Base-by-base conservation (phyloP, 805 yeast genomes). In the Pichia rugopelliculosa region DNA sequence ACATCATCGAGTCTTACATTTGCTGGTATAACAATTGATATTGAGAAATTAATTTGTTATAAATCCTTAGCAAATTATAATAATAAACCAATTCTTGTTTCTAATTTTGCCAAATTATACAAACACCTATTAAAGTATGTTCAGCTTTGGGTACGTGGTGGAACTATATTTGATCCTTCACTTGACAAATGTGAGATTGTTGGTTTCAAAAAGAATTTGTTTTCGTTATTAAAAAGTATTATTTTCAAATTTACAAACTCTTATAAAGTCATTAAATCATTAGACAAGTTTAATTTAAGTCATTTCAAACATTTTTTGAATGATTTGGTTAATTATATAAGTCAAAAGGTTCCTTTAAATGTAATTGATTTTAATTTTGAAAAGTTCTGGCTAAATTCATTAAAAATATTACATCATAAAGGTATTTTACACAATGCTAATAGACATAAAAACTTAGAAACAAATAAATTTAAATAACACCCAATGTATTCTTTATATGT, bases 401-500 rank as follows among this genome's bases (percentile, higher is more conserved):
- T 45, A 7, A 38, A 34, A 22, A 30, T 45, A 23, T 36, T 48
- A 30, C 20, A 18, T 21, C 25, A 33, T 20, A 48, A 45, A 41
- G 22, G 25, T 37, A 41, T 48, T 34, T 12, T 45, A 38, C 44
- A 45, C 6, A 24, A 37, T n/a, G 25, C 4, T 12, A 33, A 18
- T 30, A 11, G 21, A 15, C n/a, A 30, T 3, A 17, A 37, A n/a
- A 33, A 5, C 10, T 24, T 20, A 18, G 9, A 24, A 43, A 36
- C 17, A 20, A 30, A 27, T 15, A 17, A 11, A 23, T 30, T 36
- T 45, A 56, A 18, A 53, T 24, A 8, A 45, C 47, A n/a, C 57
- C 69, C 53, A 73, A 72, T 23, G 66, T 69, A 20, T 71, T 75
- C 56, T 80, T 80, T 51, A 88, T 67, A 56, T 85, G 85, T 55